Evolutionary conservation across 257 asterid genomes (phyloP), one percentile per base, ranked within the genome.

Genomic region (Jacaranda copaia): DNA sequence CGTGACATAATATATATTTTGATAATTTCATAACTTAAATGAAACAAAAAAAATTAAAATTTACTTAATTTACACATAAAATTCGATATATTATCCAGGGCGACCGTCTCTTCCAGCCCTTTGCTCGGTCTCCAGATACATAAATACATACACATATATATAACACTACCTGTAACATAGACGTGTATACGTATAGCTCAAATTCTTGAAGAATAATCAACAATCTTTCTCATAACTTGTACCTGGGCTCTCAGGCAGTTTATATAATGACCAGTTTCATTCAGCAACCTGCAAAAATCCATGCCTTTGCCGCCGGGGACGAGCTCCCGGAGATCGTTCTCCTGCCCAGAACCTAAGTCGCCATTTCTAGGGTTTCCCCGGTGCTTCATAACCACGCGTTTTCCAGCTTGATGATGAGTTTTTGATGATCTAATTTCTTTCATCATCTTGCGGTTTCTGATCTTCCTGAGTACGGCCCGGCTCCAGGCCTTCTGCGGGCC

Each of bases 201-300:
- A 0, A 25, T 25, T 49, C 6, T 55, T 35, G 95, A 78, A 45
- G 80, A 82, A 78, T 55, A 76, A 49, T 84, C 67, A 57, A 85
- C 87, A 76, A 93, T 83, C 70, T 65, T 82, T 76, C 73, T 84
- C 97, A 93, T 93, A 84, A 93, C 83, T 80, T 89, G 82, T 56
- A 91, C 89, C 90, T 93, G 98, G 20, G 92, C 89, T 53, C 73
- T 79, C n/a, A 93, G 95, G 77, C 94, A 89, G 89, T 88, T 80
- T 18, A 93, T 93, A 52, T 89, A 93, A 66, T 93, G 84, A 3
- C 79, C 87, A 18, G 96, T 87, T 87, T 93, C 98, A 66, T 78
- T 84, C 81, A 89, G 74, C 79, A 93, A 77, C 64, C 86, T 86
- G 71, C 81, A 55, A 13, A 81, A 65, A 61, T 86, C 90, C 97